These are phyloP conservation scores for Miamiensis avidus DNA, from an alignment of 169 alveolate genomes.

Conservation along the genomic window DNA sequence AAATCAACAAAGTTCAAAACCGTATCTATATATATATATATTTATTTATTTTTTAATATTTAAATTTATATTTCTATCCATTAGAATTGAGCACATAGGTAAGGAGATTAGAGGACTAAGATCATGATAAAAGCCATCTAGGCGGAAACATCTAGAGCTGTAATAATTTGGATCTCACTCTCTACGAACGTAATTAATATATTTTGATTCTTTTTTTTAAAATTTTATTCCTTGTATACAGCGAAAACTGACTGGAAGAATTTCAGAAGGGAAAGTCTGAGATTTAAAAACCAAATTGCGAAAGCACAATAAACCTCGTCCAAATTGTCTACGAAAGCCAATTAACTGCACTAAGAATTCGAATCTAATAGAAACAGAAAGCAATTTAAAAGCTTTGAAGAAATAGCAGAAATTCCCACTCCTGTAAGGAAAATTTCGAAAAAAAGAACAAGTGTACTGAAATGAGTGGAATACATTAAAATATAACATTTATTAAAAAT, in stretches of 20 bases:
- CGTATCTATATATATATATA: neutral
- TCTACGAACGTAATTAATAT: no score
- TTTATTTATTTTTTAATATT: no score
- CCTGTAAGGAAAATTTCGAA: no score
- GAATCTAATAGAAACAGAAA: no score
- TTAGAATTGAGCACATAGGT: neutral
- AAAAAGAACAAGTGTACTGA: no score
- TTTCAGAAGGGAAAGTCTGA: neutral
- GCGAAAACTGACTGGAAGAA: neutral
- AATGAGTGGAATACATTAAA: no score
- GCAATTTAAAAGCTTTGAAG: no score
- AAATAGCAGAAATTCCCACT: no score
- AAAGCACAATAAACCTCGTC: neutral
- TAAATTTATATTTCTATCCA: no score
- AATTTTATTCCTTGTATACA: no score
- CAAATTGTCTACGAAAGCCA: neutral
- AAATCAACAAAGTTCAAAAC: neutral
- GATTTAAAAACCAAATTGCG: neutral
- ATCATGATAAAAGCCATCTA: neutral
- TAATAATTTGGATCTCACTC: neutral
- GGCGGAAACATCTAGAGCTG: no score
- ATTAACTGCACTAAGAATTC: neutral
- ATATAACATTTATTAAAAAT: no score
- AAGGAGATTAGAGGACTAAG: neutral
- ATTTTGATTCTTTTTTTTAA: neutral